Evolutionary conservation across 2,329 filamentous ascomycete genomes (phyloP), one percentile per base, ranked within the genome.

Genomic region (Hypoxylon sp.): DNA sequence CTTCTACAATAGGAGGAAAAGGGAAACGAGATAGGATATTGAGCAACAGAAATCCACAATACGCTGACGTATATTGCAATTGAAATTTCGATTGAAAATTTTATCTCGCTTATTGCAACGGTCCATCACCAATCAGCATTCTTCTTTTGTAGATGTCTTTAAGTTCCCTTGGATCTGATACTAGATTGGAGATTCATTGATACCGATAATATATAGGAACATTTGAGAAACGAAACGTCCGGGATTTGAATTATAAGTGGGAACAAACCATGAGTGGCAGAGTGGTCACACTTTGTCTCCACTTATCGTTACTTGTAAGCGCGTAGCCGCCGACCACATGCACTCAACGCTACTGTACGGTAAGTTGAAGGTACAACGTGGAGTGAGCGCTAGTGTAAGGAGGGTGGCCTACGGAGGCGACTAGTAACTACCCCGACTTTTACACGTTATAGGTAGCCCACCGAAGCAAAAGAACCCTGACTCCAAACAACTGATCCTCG

Each of bases 241-340:
- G 43, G 45, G 52, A 56, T 61, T 56, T 43, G 53, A 25, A 67
- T 51, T 19, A 38, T 52, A 58, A 48, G 43, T 49, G 63, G 34
- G 60, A 59, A 14, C 64, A 52, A 63, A 69, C 10, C 60, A 52
- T 49, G 52, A 69, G 67, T 64, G 17, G 50, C 56, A 43, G 52
- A 69, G 67, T 64, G 17, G 50, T 57, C 45, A 30, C 32, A 36
- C 23, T n/a, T 30, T 23, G 14, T 57, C 58, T 13, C 62, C 58
- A 50, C 49, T 19, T 17, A 28, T 55, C 45, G 50, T 48, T 53
- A 41, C 46, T 34, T 57, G 56, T 72, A 73, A 73, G 72, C 71
- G 70, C 72, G 65, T 72, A 74, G 72, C 73, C 73, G 73, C 73
- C 71, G 63, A 60, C 59, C 50, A n/a, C n/a, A n/a, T n/a, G n/a